Evolutionary conservation across 495 filamentous ascomycete species (phyloP), one percentile per base, ranked within the genome.

Genomic region (Viridothelium virens): DNA sequence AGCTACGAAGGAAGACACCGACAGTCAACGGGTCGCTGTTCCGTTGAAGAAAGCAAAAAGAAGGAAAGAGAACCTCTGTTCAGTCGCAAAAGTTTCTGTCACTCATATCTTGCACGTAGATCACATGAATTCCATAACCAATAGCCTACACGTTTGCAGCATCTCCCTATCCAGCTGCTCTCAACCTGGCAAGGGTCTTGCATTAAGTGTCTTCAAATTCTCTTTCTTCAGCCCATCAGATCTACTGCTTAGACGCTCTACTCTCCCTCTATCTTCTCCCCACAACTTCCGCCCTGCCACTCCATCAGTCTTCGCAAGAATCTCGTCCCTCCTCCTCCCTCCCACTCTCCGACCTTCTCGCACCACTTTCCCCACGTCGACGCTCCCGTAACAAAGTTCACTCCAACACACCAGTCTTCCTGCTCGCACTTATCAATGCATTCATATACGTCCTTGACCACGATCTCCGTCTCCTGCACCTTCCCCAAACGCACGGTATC

Each of bases 221-320:
- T 14, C 41, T 44, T 7, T 7, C 14, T 7, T 44, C 7, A 10
- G 3, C 31, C 10, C 36, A 7, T 14, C 7, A 33, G 6, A 36
- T 10, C 5, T 9, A 59, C 53, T 3, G 14, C 7, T 36, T 18
- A 5, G 10, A 33, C 31, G 3, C 6, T 3, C 53, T 18, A 7
- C 3, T 31, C n/a, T 36, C 31, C 3, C 7, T 59, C 31, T 7
- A 59, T 59, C 53, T n/a, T 33, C 53, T 59, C 53, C 31, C 11
- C 53, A 59, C 53, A 59, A 59, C 31, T 59, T 33, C 25, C 53
- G 7, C 53, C 53, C 31, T 59, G 6, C 53, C 53, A 59, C 3
- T 59, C 53, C 25, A 34, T 18, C 53, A 36, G 36, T 36, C 53
- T 18, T 10, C 14, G 7, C 53, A 59, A 36, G 36, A 34, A 59